Base-by-base conservation (phyloP, 1,139 yeast species). In the Yamadazyma diospyri region DNA sequence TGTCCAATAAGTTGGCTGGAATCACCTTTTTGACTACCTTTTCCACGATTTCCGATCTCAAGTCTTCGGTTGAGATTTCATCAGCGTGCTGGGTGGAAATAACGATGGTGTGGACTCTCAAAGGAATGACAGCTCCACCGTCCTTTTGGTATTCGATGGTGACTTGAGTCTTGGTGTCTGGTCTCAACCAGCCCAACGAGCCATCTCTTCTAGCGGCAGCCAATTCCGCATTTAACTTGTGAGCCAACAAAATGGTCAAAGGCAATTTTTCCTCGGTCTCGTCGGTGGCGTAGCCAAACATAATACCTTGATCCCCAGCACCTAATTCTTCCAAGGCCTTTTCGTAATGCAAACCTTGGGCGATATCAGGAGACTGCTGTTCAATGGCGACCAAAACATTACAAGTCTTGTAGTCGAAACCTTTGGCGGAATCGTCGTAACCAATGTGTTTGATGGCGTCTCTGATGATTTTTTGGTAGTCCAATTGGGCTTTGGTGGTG, bases 301-400 rank as follows among this genome's bases (percentile, higher is more conserved):
- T 92, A 64, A 92, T 92, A 81, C 99, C 97, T 73, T 92, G 99
- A 74, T 92, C 99, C 81, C 99, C 99, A 48, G 99, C 98, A 66
- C 98, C 99, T 59, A 92, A 81, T 41, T 92, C 94, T 75, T 92
- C 99, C 50, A 92, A 76, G 41, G 96, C 94, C 72, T 88, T 78
- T 66, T 92, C 97, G 70, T 84, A 86, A 69, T 92, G 98, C 59
- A 92, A 80, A 76, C 98, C 98, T 73, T 92, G 97, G 45, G 98
- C 98, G 55, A 92, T 92, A 71, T 92, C 99, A 52, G 95, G 94
- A 37, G 97, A 88, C 72, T 92, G 98, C 72, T 92, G 97, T 76
- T 92, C 99, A 66, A 92, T 88, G 64, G 98, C 98, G 48, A 92
- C 98, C 50, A 94, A 76, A 41, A 92, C 97, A 69, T 92, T 92